These are phyloP conservation scores for Jamesozyma spencerorum DNA, from an alignment of 805 yeast species.

Conservation along the genomic window DNA sequence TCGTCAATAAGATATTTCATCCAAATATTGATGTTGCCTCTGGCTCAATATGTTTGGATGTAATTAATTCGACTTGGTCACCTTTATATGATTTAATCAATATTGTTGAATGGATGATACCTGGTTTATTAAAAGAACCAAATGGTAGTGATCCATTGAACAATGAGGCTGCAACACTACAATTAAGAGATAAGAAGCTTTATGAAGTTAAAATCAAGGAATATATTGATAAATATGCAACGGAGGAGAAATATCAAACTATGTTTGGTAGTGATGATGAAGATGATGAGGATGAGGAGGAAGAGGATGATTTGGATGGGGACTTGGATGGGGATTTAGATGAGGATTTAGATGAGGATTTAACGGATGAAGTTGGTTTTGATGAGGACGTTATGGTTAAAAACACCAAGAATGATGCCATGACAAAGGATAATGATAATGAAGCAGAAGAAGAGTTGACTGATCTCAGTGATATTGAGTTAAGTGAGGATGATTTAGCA, in stretches of 20 bases:
- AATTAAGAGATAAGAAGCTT: slow-evolving; percentile 54
- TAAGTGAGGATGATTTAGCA: slow-evolving; percentile 19
- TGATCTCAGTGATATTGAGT: slow-evolving; percentile 26
- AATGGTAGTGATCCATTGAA: slow-evolving; percentile 92
- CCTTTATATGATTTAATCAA: slow-evolving; percentile 92
- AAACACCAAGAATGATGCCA: slow-evolving; percentile 9
- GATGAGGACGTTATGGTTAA: slow-evolving; percentile 18
- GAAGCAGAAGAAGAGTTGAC: slow-evolving; percentile 6
- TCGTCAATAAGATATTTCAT: slow-evolving; percentile 82
- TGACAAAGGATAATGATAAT: slow-evolving; percentile 17
- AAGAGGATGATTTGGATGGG: slow-evolving; percentile 20
- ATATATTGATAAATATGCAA: slow-evolving; percentile 67
- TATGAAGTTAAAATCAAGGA: slow-evolving; percentile 64
- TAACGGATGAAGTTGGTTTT: too few relatives aligned
- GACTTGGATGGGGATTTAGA: slow-evolving; percentile 26
- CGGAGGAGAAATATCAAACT: slow-evolving; percentile 30
- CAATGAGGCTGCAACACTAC: slow-evolving; percentile 76
- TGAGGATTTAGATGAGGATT: slow-evolving; percentile 9
- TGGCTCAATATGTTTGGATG: slow-evolving; percentile 92
- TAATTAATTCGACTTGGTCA: slow-evolving; percentile 95
- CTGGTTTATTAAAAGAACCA: slow-evolving; percentile 85
- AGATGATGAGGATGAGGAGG: slow-evolving; percentile 40
- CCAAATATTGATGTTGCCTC: slow-evolving; percentile 88
- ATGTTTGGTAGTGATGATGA: slow-evolving; percentile 42
- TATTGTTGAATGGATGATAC: slow-evolving; percentile 85